phyloP scores from a whole-genome alignment of 257 asterid species.

The Coffea eugenioides region DNA sequence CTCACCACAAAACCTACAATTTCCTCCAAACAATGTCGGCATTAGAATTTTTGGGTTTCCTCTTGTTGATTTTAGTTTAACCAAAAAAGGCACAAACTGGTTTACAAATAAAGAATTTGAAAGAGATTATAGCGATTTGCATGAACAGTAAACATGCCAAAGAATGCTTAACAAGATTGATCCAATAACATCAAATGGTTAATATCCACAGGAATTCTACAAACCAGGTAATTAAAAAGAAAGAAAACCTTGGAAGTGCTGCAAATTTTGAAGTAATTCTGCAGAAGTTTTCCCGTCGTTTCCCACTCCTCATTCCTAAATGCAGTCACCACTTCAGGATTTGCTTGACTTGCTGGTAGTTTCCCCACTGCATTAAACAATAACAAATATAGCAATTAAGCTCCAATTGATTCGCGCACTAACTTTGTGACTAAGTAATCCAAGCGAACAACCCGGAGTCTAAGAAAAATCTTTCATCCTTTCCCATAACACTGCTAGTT shows the following conservation, averaged over 20 bases:
- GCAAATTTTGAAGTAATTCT: slow-evolving; percentile 51
- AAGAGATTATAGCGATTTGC: background rate
- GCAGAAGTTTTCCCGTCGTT: slow-evolving; percentile 46
- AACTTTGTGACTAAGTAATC: background rate
- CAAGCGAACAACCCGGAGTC: background rate
- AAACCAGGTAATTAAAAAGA: slow-evolving; percentile 3
- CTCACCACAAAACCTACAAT: too few species aligned
- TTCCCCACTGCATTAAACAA: slow-evolving; percentile 64
- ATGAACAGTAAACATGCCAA: background rate
- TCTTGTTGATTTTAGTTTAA: background rate
- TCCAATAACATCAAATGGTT: background rate
- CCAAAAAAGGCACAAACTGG: background rate
- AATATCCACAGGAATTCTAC: background rate
- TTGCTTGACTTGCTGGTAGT: slow-evolving; percentile 76
- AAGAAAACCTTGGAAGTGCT: slow-evolving; percentile 52
- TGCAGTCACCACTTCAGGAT: slow-evolving; percentile 54
- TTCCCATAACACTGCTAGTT: background rate
- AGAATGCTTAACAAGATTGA: background rate
- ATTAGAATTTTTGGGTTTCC: background rate
- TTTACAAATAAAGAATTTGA: background rate
- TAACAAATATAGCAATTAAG: slow-evolving; percentile 11
- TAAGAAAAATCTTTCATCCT: background rate
- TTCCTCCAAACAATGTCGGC: background rate
- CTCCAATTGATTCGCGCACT: background rate
- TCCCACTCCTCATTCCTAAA: slow-evolving; percentile 62